Evolutionary conservation across 2,329 filamentous ascomycete species (phyloP).

Genomic region (Verticillium alfalfae): DNA sequence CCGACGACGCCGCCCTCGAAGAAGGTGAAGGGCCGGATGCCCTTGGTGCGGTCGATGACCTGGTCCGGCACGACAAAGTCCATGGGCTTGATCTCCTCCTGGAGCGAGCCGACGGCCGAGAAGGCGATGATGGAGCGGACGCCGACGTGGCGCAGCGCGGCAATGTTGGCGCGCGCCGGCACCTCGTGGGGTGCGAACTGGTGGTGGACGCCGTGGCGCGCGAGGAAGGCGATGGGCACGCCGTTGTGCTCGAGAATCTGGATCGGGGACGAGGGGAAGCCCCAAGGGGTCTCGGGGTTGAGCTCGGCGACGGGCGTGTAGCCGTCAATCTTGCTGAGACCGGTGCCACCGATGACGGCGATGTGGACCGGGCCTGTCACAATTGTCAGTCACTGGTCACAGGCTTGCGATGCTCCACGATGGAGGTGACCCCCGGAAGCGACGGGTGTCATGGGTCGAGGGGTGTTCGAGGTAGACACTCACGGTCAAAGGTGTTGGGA

Average conservation of each 20-base stretch:
- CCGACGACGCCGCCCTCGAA: constrained; percentile 89
- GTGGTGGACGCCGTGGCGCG: constrained; percentile 85
- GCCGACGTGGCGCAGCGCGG: constrained; percentile 86
- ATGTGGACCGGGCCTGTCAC: constrained; percentile 65
- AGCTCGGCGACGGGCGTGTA: constrained; percentile 81
- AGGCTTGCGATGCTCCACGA: not conserved
- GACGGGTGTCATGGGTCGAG: not conserved
- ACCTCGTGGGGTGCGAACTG: constrained; percentile 91
- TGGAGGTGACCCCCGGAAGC: not conserved
- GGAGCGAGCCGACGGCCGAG: constrained; percentile 86
- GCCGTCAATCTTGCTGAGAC: constrained; percentile 78
- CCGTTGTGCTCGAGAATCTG: constrained; percentile 83
- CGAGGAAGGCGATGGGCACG: constrained; percentile 83
- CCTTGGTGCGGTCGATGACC: constrained; percentile 96
- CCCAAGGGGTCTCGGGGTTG: constrained; percentile 81
- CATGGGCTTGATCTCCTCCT: constrained; percentile 87
- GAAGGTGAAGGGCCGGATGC: constrained; percentile 89
- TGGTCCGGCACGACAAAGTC: constrained; percentile 97
- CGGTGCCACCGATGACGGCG: constrained; percentile 89
- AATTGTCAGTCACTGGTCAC: not conserved
- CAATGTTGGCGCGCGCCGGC: constrained; percentile 92
- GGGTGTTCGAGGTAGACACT: constrained; percentile 15
- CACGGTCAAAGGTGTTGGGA: constrained; percentile 55
- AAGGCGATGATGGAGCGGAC: constrained; percentile 92
- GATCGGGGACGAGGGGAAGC: constrained; percentile 68